phyloP scores from a whole-genome alignment of 2,329 filamentous ascomycete species.

The Parafenestella ontariensis region DNA sequence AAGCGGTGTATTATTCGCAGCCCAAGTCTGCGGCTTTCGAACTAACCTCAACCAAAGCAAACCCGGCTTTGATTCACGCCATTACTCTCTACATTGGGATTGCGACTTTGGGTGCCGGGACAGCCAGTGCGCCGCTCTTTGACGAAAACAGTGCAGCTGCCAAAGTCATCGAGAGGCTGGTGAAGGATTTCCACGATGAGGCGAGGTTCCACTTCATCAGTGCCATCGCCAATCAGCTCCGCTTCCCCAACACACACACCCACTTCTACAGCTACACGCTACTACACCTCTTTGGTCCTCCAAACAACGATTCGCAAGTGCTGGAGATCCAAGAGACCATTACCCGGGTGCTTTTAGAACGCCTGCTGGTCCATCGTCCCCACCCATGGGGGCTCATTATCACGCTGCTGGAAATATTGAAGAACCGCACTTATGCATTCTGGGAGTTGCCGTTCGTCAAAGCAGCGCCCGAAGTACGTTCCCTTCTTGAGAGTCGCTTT shows the following conservation, averaged over 20 bases:
- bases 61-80: slow-evolving; percentile 77
- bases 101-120: slow-evolving; percentile 68
- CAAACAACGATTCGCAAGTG: slow-evolving; percentile 65
- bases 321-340: slow-evolving; percentile 91
- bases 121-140: slow-evolving; percentile 69
- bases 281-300: slow-evolving; percentile 76
- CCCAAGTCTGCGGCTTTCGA: slow-evolving; percentile 69
- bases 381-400: slow-evolving; percentile 96
- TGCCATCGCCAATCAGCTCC: slow-evolving; percentile 89
- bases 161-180: slow-evolving; percentile 75
- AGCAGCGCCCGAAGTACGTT: slow-evolving; percentile 74
- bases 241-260: slow-evolving; percentile 87
- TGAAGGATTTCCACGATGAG: slow-evolving; percentile 76
- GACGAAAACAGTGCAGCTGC: slow-evolving; percentile 71
- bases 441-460: slow-evolving; percentile 95
- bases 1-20: slow-evolving; percentile 70
- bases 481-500: slow-evolving; percentile 5
- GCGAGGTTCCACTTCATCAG: slow-evolving; percentile 83
- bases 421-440: slow-evolving; percentile 90
- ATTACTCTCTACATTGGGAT: slow-evolving; percentile 84
- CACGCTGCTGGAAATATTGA: slow-evolving; percentile 85
- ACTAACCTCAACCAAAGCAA: slow-evolving; percentile 70
- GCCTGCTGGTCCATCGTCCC: slow-evolving; percentile 85
- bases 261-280: slow-evolving; percentile 90
- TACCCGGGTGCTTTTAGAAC: slow-evolving; percentile 84